A percentile compares a stretch with the other conserved stretches of the same genome.
phyloP scores from a whole-genome alignment of 805 yeast species.

The Saturnispora gosingensis region DNA sequence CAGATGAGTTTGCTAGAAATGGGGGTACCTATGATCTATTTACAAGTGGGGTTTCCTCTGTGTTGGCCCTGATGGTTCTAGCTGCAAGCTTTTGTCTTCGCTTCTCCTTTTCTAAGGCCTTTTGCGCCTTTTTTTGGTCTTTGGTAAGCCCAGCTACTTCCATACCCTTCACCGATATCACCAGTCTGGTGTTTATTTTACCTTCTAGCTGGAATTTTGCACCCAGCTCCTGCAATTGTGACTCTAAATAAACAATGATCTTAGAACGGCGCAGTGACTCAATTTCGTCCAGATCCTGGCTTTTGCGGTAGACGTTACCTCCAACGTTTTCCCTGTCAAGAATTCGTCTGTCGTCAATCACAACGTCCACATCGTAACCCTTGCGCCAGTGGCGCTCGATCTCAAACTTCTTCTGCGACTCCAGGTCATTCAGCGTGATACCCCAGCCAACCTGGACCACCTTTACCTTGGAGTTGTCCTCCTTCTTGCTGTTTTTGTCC shows the following conservation, averaged over 20 bases:
- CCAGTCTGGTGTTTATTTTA: slow-evolving; percentile 12
- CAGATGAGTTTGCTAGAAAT: neutral
- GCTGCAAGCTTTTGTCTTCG: slow-evolving; percentile 26
- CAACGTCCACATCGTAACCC: slow-evolving; percentile 33
- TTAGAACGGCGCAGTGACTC: slow-evolving; percentile 29
- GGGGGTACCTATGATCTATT: neutral
- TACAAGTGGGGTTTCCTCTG: neutral
- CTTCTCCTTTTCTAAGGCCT: slow-evolving; percentile 26
- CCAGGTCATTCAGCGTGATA: slow-evolving; percentile 43
- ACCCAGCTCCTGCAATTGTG: slow-evolving; percentile 17
- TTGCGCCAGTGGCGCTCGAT: slow-evolving; percentile 35
- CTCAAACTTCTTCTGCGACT: slow-evolving; percentile 44
- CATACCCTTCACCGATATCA: slow-evolving; percentile 13
- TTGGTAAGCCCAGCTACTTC: slow-evolving; percentile 10
- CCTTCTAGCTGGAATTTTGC: slow-evolving; percentile 22
- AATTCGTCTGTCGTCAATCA: slow-evolving; percentile 32
- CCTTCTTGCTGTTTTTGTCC: slow-evolving; percentile 4
- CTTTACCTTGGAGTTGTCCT: slow-evolving; percentile 22
- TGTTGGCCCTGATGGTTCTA: neutral
- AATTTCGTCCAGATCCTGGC: slow-evolving; percentile 18
- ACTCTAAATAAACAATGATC: slow-evolving; percentile 24
- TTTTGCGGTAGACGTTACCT: neutral
- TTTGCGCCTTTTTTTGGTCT: slow-evolving; percentile 25
- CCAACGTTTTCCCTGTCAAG: slow-evolving; percentile 15
- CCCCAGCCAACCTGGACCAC: slow-evolving; percentile 46